These are phyloP conservation scores for Yarrowia yakushimensis DNA, from an alignment of 805 yeast genomes.

Conservation along the genomic window DNA sequence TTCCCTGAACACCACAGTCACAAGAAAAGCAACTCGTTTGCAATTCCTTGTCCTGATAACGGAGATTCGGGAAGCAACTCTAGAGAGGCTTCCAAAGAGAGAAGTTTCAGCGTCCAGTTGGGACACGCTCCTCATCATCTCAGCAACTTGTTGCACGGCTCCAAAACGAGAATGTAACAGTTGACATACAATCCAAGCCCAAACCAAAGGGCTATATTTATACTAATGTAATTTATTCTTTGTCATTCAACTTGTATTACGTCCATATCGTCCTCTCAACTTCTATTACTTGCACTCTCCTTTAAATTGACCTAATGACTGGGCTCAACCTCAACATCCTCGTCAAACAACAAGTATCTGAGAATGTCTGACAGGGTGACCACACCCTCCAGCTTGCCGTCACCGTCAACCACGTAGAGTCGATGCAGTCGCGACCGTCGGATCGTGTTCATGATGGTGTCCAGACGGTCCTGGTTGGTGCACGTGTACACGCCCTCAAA, in stretches of 20 bases:
- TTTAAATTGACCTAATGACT: neutral
- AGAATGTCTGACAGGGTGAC: slow-evolving; percentile 89
- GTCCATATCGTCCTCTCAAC: too few species aligned
- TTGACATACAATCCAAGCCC: neutral
- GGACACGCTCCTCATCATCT: slow-evolving; percentile 4
- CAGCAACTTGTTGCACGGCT: neutral
- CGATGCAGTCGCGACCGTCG: slow-evolving; percentile 88
- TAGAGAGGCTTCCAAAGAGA: neutral
- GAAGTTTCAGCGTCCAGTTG: slow-evolving; percentile 2
- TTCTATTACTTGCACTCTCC: too few species aligned
- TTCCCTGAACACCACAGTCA: slow-evolving; percentile 8
- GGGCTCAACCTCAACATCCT: slow-evolving; percentile 1
- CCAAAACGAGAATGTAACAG: neutral
- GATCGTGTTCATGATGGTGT: slow-evolving; percentile 89
- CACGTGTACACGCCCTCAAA: slow-evolving; percentile 98
- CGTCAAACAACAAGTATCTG: slow-evolving; percentile 65
- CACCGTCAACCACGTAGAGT: slow-evolving; percentile 85
- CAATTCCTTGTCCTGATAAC: neutral
- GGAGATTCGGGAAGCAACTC: neutral
- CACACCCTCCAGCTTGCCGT: slow-evolving; percentile 73
- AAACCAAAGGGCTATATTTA: slow-evolving; percentile 2
- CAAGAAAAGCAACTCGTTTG: neutral
- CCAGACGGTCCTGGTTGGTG: slow-evolving; percentile 76
- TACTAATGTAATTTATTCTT: slow-evolving; percentile 2
- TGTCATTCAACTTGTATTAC: neutral